Evolutionary conservation across 345 rosid species (phyloP), one percentile per base, ranked within the genome.

Genomic region (Luvunga scandens): DNA sequence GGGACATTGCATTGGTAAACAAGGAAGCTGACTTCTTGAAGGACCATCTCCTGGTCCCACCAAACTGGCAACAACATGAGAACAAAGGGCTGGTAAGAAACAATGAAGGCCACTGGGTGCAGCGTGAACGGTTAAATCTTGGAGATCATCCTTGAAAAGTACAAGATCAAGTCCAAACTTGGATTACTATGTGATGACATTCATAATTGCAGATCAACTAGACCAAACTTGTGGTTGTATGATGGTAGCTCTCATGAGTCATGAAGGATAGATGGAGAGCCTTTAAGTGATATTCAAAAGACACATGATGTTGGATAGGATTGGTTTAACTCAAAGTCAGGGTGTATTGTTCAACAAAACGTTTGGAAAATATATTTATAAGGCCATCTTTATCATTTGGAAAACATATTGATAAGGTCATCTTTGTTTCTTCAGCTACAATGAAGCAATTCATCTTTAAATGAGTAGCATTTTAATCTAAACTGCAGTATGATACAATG

Each of bases 1-100:
- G 84, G 67, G 87, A 84, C 42, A 55, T 64, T 9, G 82, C 83
- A 4, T 59, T 84, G 36, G 84, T 84, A 16, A 81, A 79, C 71
- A 81, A 84, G 60, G 45, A 62, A 1, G 62, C 71, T 14, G 59
- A 57, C 60, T 72, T 81, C 28, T 45, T 84, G 70, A 76, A 74
- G 67, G 75, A 75, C 7, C 64, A 81, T n/a, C 72, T 67, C 36
- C 25, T 21, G 42, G 68, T 81, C 8, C 84, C 82, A 27, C 75
- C 75, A 1, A 42, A 34, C 0, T 84, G 84, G 86, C 31, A 24
- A 60, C 84, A 78, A 48, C 19, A 25, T 16, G 75, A 77, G 66
- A 79, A 79, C 74, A 79, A 69, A 50, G 83, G 83, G 48, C 53
- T 77, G 66, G 81, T 73, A 9, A 63, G 82, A 61, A 71, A 72